A percentile compares a stretch with the other conserved stretches of the same genome.
These are phyloP conservation scores for Lagenaria siceraria DNA, from an alignment of 306 rosid species.

Conservation along the genomic window DNA sequence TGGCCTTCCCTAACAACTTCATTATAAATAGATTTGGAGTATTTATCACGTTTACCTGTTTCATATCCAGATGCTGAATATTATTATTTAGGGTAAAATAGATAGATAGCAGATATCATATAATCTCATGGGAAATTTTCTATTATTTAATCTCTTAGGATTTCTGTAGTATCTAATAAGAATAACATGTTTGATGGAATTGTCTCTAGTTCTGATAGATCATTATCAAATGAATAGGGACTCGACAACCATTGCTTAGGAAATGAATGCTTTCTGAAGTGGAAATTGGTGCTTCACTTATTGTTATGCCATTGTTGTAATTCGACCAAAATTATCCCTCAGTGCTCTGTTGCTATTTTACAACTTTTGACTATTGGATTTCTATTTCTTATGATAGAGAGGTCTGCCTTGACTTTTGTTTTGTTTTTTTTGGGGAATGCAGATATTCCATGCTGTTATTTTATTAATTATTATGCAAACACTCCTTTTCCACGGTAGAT, in stretches of 20 bases:
- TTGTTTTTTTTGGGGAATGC: not conserved
- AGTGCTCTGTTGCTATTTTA: constrained; percentile 52
- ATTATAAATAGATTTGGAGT: not conserved
- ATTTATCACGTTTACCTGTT: not conserved
- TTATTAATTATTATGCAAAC: constrained; percentile 54
- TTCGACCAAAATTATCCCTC: constrained; percentile 58
- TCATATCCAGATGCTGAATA: constrained; percentile 1
- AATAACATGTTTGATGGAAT: constrained; percentile 28
- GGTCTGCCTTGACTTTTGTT: too few species aligned
- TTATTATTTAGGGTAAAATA: not conserved
- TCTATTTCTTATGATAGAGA: constrained; percentile 77
- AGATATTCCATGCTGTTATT: constrained; percentile 40
- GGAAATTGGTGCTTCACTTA: constrained; percentile 66
- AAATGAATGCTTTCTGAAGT: constrained; percentile 61
- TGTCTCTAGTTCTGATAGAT: constrained; percentile 57
- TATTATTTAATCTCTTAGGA: not conserved
- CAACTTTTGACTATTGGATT: constrained; percentile 84
- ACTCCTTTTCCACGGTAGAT: constrained; percentile 26
- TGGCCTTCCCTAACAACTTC: constrained; percentile 1
- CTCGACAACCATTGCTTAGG: constrained; percentile 81
- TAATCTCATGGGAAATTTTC: not conserved
- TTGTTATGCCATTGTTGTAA: constrained; percentile 48
- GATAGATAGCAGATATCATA: not conserved
- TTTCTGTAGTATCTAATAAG: not conserved
- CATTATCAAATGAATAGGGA: constrained; percentile 70